Evolutionary conservation across 805 yeast genomes (phyloP).

Genomic region (Saccharomycopsis olivae): DNA sequence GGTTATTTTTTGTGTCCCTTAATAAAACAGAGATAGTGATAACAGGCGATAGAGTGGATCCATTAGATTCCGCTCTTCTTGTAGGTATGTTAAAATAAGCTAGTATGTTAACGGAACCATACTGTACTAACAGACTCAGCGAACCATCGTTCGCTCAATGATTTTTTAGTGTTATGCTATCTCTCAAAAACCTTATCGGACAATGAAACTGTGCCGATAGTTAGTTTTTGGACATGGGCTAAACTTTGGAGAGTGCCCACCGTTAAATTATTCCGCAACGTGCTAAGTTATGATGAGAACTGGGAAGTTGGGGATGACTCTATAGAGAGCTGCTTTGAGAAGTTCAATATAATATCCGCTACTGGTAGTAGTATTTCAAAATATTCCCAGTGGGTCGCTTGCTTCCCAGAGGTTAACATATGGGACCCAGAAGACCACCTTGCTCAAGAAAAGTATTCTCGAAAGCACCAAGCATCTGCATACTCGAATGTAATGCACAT

Average conservation of each 20-base stretch:
- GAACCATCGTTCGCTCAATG: conserved; percentile 12
- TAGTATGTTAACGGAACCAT: no score
- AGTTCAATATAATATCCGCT: no score
- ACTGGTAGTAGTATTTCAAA: no score
- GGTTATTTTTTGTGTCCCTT: conserved; percentile 9
- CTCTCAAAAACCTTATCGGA: conserved; percentile 6
- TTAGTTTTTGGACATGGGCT: conserved; percentile 68
- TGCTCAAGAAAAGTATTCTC: no score
- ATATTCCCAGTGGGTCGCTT: conserved; percentile 48
- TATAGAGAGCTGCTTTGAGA: conserved; percentile 25
- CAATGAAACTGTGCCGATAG: conserved; percentile 26
- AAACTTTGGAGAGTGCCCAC: conserved; percentile 52
- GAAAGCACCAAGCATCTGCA: conserved; percentile 40
- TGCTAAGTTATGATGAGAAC: conserved; percentile 56
- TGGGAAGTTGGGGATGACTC: conserved; percentile 33
- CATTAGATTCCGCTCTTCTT: conserved; percentile 12
- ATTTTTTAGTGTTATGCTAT: conserved; percentile 14
- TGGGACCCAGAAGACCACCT: conserved; percentile 37
- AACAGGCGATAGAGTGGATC: conserved; percentile 13
- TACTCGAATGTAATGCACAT: conserved; percentile 65
- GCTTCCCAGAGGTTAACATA: conserved; percentile 82
- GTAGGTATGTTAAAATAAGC: conserved; percentile 5
- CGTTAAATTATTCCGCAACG: conserved; percentile 33
- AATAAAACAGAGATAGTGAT: conserved; percentile 10
- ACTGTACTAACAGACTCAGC: neutral